Conservation (phyloP, 1,139 yeast species). For the Pichia sp. region DNA sequence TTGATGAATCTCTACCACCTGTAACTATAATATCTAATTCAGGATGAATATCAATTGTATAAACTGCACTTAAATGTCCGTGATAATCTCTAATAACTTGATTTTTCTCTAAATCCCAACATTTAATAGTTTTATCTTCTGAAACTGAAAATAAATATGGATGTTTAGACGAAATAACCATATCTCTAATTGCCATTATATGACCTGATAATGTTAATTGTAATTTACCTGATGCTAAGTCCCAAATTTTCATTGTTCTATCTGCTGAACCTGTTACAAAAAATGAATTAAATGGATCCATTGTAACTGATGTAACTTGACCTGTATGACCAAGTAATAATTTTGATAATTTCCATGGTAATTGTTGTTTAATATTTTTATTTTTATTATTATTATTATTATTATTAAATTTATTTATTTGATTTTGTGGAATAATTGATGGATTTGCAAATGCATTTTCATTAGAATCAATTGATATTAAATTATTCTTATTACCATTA, state of each 20-base stretch:
- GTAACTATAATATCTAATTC: constrained; percentile 79
- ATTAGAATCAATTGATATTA: constrained; percentile 8
- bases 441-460: constrained; percentile 25
- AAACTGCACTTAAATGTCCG: constrained; percentile 91
- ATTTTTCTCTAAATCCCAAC: constrained; percentile 94
- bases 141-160: constrained; percentile 91
- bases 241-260: constrained; percentile 88
- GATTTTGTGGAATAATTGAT: constrained; percentile 22
- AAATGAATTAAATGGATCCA: constrained; percentile 88
- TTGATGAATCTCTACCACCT: constrained; percentile 85
- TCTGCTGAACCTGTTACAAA: constrained; percentile 91
- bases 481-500: too few relatives aligned
- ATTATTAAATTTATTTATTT: constrained; percentile 3
- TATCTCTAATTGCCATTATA: constrained; percentile 77
- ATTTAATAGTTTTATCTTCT: constrained; percentile 89
- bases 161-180: constrained; percentile 64
- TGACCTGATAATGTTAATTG: constrained; percentile 84
- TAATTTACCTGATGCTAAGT: constrained; percentile 63
- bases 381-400: too few relatives aligned
- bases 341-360: constrained; percentile 65
- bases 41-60: constrained; percentile 79
- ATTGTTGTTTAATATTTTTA: constrained; percentile 33
- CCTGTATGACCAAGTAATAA: constrained; percentile 90
- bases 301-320: constrained; percentile 76
- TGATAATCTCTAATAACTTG: constrained; percentile 80